Base-by-base conservation (phyloP, 257 asterid species). In the Forsythia viridissima region DNA sequence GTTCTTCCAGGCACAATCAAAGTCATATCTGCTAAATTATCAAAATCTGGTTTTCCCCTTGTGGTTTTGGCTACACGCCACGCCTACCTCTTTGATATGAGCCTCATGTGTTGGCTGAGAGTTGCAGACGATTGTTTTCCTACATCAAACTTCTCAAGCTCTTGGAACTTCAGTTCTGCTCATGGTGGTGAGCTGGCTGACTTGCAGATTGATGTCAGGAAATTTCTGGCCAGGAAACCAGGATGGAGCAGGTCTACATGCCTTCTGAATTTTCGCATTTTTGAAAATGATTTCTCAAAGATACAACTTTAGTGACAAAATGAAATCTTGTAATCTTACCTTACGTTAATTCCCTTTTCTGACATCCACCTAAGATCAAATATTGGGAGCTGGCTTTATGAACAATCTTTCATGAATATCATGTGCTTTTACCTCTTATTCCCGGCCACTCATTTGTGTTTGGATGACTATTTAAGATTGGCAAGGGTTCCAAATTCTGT, bases 71-170 rank as follows among this genome's bases (percentile, higher is more conserved):
- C 93, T 42, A 93, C 99, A 18, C 93, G 97, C 34, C 97, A 96
- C 82, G 98, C 98, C 3, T 93, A 89, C 82, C 93, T 96, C 75
- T 93, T 88, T 48, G 99, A 96, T 80, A 82, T 77, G 83, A 83
- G 88, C 85, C 93, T 96, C 67, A 91, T 83, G 92, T 96, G 99
- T 86, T 96, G 98, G 98, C 80, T 96, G 85, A 90, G 98, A 82
- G 98, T 93, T 72, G 99, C 97, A 4, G 99, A 96, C 78, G 97
- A 96, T 82, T 87, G 93, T 84, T 92, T 92, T 70, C 97, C 99
- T n/a, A 91, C 93, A 51, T 95, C 99, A 67, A 93, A 92, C 86
- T 93, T 90, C 83, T 87, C 98, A 66, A 96, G 98, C 87, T 89
- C 98, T 20, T 96, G 98, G 97, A 89, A 87, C 81, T 81, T 87